Conservation (phyloP, 805 yeast genomes). For the Lachancea dasiensis region DNA sequence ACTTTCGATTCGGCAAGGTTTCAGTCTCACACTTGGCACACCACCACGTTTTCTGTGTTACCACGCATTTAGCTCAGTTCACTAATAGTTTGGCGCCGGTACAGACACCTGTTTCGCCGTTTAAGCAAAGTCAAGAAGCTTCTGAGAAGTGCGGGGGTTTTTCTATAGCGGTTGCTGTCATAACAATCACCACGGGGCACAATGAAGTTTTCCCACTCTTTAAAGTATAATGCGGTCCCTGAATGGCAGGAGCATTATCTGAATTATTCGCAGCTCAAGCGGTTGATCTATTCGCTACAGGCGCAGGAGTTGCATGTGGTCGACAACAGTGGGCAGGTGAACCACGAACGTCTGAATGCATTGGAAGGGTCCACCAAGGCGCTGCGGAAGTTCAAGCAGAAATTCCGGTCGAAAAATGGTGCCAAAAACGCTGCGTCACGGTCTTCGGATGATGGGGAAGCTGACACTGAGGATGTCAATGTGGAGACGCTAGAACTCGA, state of each 20-base stretch:
- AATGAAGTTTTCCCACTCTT: constrained; percentile 68
- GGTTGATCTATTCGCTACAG: constrained; percentile 50
- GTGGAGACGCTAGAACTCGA: constrained; percentile 12
- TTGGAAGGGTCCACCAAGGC: constrained; percentile 13
- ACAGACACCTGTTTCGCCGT: too few relatives aligned
- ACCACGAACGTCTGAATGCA: constrained; percentile 4
- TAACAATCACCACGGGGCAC: too few relatives aligned
- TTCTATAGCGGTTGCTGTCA: too few relatives aligned
- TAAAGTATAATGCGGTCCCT: constrained; percentile 67
- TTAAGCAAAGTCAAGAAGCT: too few relatives aligned
- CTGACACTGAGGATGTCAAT: constrained; percentile 6
- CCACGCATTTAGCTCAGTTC: too few relatives aligned
- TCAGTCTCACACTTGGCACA: too few relatives aligned
- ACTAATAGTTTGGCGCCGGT: too few relatives aligned
- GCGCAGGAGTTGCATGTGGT: constrained; percentile 28
- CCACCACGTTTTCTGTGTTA: too few relatives aligned
- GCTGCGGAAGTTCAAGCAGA: constrained; percentile 15
- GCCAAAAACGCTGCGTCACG: not conserved
- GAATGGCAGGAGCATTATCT: constrained; percentile 84
- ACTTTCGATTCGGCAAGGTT: too few relatives aligned
- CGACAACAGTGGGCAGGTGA: constrained; percentile 8
- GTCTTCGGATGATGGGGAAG: not conserved
- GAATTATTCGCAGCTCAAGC: constrained; percentile 56
- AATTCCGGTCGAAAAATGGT: constrained; percentile 10
- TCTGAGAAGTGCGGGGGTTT: not conserved